Evolutionary conservation across 345 rosid genomes (phyloP).

Genomic region (Ceriops zippeliana): DNA sequence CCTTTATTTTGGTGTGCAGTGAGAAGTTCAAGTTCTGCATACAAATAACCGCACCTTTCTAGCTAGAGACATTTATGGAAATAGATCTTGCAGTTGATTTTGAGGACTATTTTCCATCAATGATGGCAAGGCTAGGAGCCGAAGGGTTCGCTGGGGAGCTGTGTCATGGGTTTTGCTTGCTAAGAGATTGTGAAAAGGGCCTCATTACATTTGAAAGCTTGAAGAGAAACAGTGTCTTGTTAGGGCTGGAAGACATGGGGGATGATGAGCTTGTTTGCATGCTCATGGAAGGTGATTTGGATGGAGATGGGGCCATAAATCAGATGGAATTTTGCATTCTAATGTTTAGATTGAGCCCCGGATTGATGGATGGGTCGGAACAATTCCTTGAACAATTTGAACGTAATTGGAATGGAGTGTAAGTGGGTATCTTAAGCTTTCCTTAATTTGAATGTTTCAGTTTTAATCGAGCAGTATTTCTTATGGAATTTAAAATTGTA

Average conservation of each 20-base stretch:
- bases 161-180: constrained; percentile 49
- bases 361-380: constrained; percentile 38
- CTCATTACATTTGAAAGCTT: constrained; percentile 64
- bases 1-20: no score
- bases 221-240: constrained; percentile 47
- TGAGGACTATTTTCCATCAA: constrained; percentile 57
- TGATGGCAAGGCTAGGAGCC: constrained; percentile 46
- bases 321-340: constrained; percentile 67
- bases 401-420: no score
- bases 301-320: constrained; percentile 62
- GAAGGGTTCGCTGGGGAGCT: constrained; percentile 56
- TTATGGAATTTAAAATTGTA: no score
- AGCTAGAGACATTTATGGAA: constrained; percentile 13
- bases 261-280: constrained; percentile 62
- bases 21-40: no score
- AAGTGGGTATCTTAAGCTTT: no score
- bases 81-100: constrained; percentile 35
- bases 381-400: constrained; percentile 24
- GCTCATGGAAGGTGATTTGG: constrained; percentile 61
- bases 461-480: no score
- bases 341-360: constrained; percentile 62
- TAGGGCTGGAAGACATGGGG: constrained; percentile 51
- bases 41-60: no score
- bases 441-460: no score
- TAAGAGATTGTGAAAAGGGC: constrained; percentile 59